A percentile compares a stretch with the other conserved stretches of the same genome.
Conservation (phyloP, 1,284 basidiomycete species). For the Ganoderma lucidum region DNA sequence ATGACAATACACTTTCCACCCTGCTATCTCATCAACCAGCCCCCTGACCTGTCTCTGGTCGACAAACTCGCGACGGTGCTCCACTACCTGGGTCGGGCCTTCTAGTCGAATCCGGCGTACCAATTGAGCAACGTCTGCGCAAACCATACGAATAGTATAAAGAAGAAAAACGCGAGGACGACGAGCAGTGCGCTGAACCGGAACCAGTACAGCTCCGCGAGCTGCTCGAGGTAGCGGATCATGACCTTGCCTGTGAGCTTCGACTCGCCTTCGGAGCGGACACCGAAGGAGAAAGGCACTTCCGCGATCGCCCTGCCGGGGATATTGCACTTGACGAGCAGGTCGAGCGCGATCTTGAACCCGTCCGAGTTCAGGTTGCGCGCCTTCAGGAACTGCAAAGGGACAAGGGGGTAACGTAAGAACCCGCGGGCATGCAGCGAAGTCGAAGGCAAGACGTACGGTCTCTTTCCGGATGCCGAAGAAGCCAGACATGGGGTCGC, state of each 20-base stretch:
- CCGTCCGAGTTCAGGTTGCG: conserved; percentile 41
- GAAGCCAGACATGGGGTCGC: conserved; percentile 56
- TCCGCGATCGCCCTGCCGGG: conserved; percentile 41
- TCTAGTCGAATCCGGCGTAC: conserved; percentile 18
- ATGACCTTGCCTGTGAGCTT: conserved; percentile 46
- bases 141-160: conserved; percentile 27
- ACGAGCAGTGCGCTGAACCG: conserved; percentile 38
- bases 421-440: not conserved
- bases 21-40: not conserved
- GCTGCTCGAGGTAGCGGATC: conserved; percentile 43
- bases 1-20: not conserved
- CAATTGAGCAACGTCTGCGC: conserved; percentile 25
- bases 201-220: conserved; percentile 46
- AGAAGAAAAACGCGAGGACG: conserved; percentile 29
- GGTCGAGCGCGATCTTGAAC: conserved; percentile 47
- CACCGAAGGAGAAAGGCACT: conserved; percentile 45
- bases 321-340: conserved; percentile 44
- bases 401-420: not conserved
- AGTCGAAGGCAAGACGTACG: conserved; percentile 34
- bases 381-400: conserved; percentile 41
- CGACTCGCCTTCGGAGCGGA: conserved; percentile 43
- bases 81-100: conserved; percentile 20
- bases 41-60: not conserved
- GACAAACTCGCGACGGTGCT: not conserved
- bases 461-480: conserved; percentile 51